A percentile compares a stretch with the other conserved stretches of the same genome.
These are phyloP conservation scores for Fusarium xyrophilum DNA, from an alignment of 2,329 filamentous ascomycete species.

Conservation along the genomic window DNA sequence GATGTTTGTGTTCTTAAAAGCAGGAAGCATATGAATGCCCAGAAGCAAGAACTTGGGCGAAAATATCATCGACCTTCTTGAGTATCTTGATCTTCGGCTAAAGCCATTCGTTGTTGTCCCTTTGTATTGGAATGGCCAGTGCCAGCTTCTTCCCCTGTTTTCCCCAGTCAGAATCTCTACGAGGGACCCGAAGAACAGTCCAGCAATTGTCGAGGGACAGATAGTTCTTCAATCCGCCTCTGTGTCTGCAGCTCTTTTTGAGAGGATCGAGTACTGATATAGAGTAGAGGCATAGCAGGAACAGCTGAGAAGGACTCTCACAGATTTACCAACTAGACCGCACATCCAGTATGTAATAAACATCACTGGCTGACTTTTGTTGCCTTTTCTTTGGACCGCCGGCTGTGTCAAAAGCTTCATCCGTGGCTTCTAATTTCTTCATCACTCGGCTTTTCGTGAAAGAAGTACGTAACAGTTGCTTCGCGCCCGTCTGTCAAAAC, in stretches of 20 bases:
- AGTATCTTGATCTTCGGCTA: accelerated
- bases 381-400: accelerated
- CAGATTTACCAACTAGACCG: neutral
- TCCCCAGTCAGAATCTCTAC: neutral
- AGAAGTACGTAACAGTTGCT: accelerated
- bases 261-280: no score
- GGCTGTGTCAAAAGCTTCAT: no score
- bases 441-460: neutral
- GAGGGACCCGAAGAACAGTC: neutral
- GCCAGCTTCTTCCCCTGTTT: neutral
- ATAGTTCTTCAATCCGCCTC: no score
- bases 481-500: accelerated
- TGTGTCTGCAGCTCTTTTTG: no score
- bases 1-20: neutral
- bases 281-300: no score
- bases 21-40: accelerated
- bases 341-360: neutral
- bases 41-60: neutral
- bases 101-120: neutral
- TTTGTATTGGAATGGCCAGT: neutral
- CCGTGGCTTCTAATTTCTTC: no score
- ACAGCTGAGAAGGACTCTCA: no score
- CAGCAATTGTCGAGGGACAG: neutral
- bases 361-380: neutral
- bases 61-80: accelerated